Conservation (phyloP, 768 basidiomycete species). For the Podaxis sp. region DNA sequence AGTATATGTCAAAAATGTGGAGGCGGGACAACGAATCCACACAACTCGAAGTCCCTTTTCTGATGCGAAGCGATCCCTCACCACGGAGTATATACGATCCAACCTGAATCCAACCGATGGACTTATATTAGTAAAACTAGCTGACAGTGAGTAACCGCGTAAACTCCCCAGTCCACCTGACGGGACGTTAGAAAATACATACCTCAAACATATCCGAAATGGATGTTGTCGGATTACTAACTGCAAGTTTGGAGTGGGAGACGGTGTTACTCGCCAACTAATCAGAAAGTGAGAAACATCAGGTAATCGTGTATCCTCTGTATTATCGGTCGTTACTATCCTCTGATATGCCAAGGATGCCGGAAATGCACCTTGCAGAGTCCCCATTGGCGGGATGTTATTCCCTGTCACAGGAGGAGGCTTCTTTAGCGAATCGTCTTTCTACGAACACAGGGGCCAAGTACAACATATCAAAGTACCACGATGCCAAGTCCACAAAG, state of each 20-base stretch:
- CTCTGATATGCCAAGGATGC: conserved; percentile 50
- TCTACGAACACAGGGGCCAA: neutral
- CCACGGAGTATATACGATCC: conserved; percentile 43
- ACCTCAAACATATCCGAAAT: conserved; percentile 50
- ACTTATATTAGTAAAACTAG: conserved; percentile 21
- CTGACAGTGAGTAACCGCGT: conserved; percentile 46
- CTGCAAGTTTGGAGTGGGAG: conserved; percentile 49
- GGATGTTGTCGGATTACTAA: conserved; percentile 45
- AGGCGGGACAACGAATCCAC: neutral
- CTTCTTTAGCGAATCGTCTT: neutral
- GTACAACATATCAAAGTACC: conserved; percentile 38
- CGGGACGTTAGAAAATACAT: conserved; percentile 46
- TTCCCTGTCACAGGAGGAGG: conserved; percentile 28
- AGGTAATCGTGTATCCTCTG: neutral
- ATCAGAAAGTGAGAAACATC: neutral
- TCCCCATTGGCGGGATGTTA: conserved; percentile 46
- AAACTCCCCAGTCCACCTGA: conserved; percentile 44
- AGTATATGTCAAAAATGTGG: neutral
- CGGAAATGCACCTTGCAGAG: conserved; percentile 45
- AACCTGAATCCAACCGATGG: conserved; percentile 29
- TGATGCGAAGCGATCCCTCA: neutral
- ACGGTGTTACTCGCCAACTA: conserved; percentile 51
- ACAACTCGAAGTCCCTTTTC: neutral
- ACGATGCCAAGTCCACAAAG: conserved; percentile 32
- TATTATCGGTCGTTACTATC: conserved; percentile 4